A percentile compares a stretch with the other conserved stretches of the same genome.
Evolutionary conservation across 768 basidiomycete genomes (phyloP).

Genomic region (Dioszegia crocea): DNA sequence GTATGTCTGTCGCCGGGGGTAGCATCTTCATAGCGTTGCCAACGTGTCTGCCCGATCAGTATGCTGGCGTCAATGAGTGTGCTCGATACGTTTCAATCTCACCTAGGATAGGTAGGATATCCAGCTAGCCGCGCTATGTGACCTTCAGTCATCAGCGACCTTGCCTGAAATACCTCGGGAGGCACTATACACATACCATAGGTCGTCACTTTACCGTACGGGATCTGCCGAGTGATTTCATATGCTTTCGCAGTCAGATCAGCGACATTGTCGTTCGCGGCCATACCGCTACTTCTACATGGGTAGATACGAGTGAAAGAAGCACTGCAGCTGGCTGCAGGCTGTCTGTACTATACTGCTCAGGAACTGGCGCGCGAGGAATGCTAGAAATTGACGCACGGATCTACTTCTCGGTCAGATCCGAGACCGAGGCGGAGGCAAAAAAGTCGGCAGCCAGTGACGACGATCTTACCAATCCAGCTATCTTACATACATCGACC

Average conservation of each 20-base stretch:
- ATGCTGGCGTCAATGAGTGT: background rate
- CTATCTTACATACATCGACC: background rate
- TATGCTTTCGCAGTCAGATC: conserved; percentile 43
- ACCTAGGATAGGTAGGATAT: conserved; percentile 44
- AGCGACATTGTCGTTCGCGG: conserved; percentile 36
- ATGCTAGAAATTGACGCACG: too few relatives aligned
- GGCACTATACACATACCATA: conserved; percentile 28
- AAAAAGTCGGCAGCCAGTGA: background rate
- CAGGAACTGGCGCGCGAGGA: too few relatives aligned
- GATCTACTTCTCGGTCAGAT: too few relatives aligned
- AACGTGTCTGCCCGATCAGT: conserved; percentile 34
- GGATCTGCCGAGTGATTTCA: conserved; percentile 38
- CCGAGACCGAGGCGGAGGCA: background rate
- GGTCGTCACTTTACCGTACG: conserved; percentile 35
- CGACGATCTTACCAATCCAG: conserved; percentile 2
- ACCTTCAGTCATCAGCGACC: conserved; percentile 14
- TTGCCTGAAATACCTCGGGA: background rate
- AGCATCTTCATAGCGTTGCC: conserved; percentile 45
- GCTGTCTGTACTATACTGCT: too few relatives aligned
- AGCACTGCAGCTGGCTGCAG: too few relatives aligned
- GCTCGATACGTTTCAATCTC: background rate
- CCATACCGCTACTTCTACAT: background rate
- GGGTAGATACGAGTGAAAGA: too few relatives aligned
- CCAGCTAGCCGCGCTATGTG: conserved; percentile 48
- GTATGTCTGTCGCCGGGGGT: conserved; percentile 34